Conservation (phyloP, 176 grass and related monocot genomes). For the Paspalum vaginatum region DNA sequence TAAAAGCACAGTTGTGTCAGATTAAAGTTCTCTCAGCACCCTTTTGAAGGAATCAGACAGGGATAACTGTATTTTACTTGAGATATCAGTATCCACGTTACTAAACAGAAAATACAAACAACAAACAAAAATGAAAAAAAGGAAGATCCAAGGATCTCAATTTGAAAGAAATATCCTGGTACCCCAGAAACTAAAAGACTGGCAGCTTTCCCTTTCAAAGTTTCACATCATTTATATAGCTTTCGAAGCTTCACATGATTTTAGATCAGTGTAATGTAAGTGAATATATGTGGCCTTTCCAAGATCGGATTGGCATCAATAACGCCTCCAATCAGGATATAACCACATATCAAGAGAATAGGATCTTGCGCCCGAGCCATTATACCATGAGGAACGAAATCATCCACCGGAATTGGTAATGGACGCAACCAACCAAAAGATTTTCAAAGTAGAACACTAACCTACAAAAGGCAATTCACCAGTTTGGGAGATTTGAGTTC, state of each 20-base stretch:
- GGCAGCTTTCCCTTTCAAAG: slow-evolving; percentile 29
- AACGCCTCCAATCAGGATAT: slow-evolving; percentile 73
- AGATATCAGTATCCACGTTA: slow-evolving; percentile 67
- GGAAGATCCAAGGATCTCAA: neutral
- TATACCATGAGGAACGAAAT: slow-evolving; percentile 51
- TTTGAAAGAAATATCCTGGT: slow-evolving; percentile 44
- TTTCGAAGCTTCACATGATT: no score
- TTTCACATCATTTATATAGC: slow-evolving; percentile 47
- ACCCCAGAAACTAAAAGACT: neutral
- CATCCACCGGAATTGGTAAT: slow-evolving; percentile 71
- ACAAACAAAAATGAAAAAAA: no score
- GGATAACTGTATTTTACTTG: slow-evolving; percentile 75
- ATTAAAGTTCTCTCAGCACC: slow-evolving; percentile 58
- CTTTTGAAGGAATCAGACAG: slow-evolving; percentile 60
- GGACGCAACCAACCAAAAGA: slow-evolving; percentile 11
- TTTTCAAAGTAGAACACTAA: no score
- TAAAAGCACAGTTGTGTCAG: slow-evolving; percentile 40
- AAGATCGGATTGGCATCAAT: slow-evolving; percentile 50
- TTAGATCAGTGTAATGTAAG: neutral
- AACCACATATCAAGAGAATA: slow-evolving; percentile 50
- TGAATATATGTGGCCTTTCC: slow-evolving; percentile 67
- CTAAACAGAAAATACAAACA: neutral
- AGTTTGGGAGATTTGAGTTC: slow-evolving; percentile 22
- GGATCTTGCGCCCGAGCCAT: slow-evolving; percentile 59
- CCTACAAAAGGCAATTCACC: neutral